Conservation (phyloP, 2,329 filamentous ascomycete species). For the Arthrobotrys conoides region DNA sequence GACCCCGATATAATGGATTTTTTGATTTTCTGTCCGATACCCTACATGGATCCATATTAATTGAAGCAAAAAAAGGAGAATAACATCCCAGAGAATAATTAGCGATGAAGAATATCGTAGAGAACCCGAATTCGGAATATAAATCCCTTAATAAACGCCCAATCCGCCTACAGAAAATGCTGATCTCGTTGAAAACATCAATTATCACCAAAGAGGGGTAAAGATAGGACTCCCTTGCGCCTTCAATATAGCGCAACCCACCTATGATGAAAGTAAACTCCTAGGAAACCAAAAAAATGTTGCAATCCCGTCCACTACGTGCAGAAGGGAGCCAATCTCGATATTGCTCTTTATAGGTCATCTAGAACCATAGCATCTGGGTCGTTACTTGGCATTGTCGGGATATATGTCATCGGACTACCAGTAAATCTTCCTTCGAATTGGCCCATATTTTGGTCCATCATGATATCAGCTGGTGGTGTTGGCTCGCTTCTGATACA, state of each 20-base stretch:
- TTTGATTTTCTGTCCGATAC: neutral
- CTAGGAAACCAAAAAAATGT: constrained; percentile 1
- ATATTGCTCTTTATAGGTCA: constrained; percentile 30
- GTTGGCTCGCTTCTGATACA: constrained; percentile 21
- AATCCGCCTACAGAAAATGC: neutral
- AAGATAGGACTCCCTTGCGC: constrained; percentile 13
- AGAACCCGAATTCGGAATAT: no score
- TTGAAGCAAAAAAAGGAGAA: neutral
- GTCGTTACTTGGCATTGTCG: constrained; percentile 67
- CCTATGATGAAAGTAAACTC: neutral
- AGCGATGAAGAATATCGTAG: no score
- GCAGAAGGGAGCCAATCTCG: neutral
- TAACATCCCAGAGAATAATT: neutral
- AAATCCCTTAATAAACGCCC: neutral
- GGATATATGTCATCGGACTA: constrained; percentile 62
- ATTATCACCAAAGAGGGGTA: neutral
- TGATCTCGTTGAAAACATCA: no score
- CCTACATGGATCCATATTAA: constrained; percentile 10
- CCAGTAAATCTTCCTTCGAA: constrained; percentile 62
- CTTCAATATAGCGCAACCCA: constrained; percentile 7
- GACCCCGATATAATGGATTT: neutral
- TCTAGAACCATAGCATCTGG: constrained; percentile 79
- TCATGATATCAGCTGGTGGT: constrained; percentile 34
- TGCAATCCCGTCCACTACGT: neutral
- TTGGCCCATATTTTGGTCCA: constrained; percentile 37